phyloP scores from a whole-genome alignment of 176 grass and related monocot genomes.

The Ananas comosus region DNA sequence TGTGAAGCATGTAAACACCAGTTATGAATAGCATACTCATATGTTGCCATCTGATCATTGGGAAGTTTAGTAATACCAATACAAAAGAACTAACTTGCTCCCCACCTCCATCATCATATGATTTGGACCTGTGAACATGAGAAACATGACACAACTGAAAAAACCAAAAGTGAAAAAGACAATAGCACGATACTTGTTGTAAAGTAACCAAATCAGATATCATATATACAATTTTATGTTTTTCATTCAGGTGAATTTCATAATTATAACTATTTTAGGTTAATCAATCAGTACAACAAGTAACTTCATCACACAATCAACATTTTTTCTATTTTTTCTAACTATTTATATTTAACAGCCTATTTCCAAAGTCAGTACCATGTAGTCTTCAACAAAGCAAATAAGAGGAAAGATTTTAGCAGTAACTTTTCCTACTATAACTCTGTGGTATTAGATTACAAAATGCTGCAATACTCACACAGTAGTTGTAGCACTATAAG shows the following conservation, averaged over 20 bases:
- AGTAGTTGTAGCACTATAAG: no score
- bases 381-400: no score
- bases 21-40: conserved; percentile 11
- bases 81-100: conserved; percentile 1
- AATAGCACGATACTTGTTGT: neutral
- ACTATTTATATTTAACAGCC: no score
- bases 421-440: no score
- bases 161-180: conserved; percentile 8
- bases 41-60: conserved; percentile 17
- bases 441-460: no score
- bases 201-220: neutral
- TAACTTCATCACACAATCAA: no score
- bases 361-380: no score
- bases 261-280: neutral
- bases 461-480: no score
- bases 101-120: conserved; percentile 99
- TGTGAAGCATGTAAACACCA: conserved; percentile 23
- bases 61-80: conserved; percentile 15
- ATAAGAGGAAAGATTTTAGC: no score
- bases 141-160: conserved; percentile 13
- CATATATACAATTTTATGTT: neutral
- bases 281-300: no score
- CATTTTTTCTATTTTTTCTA: no score
- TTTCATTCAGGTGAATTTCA: neutral
- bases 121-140: conserved; percentile 58